phyloP scores from a whole-genome alignment of 2,329 filamentous ascomycete genomes.

The Zasmidium citrigriseum region DNA sequence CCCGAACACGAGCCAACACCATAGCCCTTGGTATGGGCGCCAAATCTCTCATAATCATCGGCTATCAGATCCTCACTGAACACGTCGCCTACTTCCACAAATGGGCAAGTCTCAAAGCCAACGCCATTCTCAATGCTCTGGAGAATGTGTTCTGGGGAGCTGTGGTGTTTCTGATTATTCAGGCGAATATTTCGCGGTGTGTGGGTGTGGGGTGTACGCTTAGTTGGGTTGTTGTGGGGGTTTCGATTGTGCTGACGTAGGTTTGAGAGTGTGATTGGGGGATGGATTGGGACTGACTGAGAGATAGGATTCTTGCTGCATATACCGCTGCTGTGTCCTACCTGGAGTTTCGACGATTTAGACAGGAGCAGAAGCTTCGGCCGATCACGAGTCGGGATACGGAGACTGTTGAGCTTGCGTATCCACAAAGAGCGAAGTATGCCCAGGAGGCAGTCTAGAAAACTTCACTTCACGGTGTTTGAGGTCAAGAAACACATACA shows the following conservation, averaged over 20 bases:
- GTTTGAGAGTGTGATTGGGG: background rate
- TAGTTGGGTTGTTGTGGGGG: constrained; percentile 10
- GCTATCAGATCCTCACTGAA: constrained; percentile 44
- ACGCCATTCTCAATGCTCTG: constrained; percentile 43
- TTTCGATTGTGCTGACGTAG: constrained; percentile 14
- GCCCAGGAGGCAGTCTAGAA: background rate
- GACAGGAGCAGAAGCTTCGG: background rate
- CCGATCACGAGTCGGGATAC: background rate
- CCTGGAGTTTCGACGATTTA: background rate
- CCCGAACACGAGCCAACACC: constrained; percentile 18
- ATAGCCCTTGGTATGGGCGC: constrained; percentile 23
- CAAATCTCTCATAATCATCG: constrained; percentile 45
- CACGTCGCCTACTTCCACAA: constrained; percentile 35
- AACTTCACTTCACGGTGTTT: background rate
- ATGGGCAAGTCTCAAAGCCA: constrained; percentile 45
- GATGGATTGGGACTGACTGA: background rate
- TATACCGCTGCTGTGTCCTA: background rate
- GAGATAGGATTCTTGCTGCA: background rate
- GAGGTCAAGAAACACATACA: too few relatives aligned
- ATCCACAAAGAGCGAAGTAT: background rate
- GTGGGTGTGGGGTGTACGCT: constrained; percentile 12
- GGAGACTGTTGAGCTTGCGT: background rate
- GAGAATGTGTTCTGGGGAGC: constrained; percentile 48
- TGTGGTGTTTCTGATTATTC: constrained; percentile 34
- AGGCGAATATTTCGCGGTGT: constrained; percentile 16